These are phyloP conservation scores for Elongisporangium undulatum DNA, from an alignment of 352 stramenopile genomes.

Conservation along the genomic window DNA sequence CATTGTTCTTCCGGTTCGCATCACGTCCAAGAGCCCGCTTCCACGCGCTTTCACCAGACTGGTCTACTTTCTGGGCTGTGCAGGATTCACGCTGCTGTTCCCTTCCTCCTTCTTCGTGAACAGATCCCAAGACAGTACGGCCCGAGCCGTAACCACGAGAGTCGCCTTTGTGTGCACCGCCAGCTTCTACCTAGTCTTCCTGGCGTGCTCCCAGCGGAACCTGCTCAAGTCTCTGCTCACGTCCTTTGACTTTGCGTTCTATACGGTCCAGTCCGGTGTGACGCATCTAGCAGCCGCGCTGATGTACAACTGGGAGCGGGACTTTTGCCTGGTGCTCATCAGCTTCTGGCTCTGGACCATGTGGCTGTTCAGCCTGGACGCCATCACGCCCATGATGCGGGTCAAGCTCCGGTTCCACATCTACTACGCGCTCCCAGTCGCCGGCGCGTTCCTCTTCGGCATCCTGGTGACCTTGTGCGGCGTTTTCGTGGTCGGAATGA, in stretches of 20 bases:
- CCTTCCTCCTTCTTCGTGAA: slow-evolving; percentile 1
- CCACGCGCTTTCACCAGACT: slow-evolving; percentile 1
- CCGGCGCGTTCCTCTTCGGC: slow-evolving; percentile 9
- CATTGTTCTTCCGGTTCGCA: slow-evolving; percentile 6
- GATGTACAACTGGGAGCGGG: slow-evolving; percentile 9
- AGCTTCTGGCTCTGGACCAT: slow-evolving; percentile 4
- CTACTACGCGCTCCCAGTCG: slow-evolving; percentile 11
- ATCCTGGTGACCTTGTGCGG: slow-evolving; percentile 3
- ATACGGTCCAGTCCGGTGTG: background rate
- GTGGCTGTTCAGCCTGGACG: slow-evolving; percentile 16
- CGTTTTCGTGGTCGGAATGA: background rate
- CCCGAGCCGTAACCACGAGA: background rate
- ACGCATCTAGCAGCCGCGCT: slow-evolving; percentile 2
- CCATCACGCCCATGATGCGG: slow-evolving; percentile 15
- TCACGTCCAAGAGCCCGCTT: slow-evolving; percentile 6
- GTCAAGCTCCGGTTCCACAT: slow-evolving; percentile 20
- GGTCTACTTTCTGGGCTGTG: slow-evolving; percentile 3
- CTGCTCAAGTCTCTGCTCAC: slow-evolving; percentile 5
- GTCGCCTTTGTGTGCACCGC: background rate
- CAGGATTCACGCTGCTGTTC: slow-evolving; percentile 3
- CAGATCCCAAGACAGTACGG: background rate
- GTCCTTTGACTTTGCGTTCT: slow-evolving; percentile 8
- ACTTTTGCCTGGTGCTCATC: background rate
- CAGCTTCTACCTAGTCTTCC: slow-evolving; percentile 4
- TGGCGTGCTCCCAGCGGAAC: background rate